Conservation (phyloP, 495 filamentous ascomycete species). For the Clavariopsis aquatica region DNA sequence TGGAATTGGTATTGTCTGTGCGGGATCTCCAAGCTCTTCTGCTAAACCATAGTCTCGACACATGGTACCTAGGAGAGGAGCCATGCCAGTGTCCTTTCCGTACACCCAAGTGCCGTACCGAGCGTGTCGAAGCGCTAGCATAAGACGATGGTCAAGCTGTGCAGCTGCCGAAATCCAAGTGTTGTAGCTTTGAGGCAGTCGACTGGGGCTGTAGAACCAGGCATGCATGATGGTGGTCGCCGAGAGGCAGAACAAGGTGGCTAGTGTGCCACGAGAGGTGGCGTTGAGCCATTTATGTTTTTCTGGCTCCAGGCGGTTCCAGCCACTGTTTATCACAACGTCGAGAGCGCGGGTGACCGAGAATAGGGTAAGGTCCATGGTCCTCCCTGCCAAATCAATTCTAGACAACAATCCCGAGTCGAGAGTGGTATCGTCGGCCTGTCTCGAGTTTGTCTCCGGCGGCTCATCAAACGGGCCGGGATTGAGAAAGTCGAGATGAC, state of each 20-base stretch:
- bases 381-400: constrained; percentile 62
- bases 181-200: constrained; percentile 73
- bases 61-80: constrained; percentile 69
- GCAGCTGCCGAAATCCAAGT: constrained; percentile 84
- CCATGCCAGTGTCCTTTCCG: constrained; percentile 76
- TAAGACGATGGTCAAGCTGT: constrained; percentile 74
- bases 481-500: constrained; percentile 10
- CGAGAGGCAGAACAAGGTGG: constrained; percentile 73
- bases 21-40: constrained; percentile 73
- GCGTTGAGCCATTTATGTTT: constrained; percentile 22
- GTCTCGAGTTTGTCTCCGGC: constrained; percentile 5
- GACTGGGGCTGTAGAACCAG: constrained; percentile 75
- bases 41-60: constrained; percentile 73
- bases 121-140: constrained; percentile 70
- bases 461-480: constrained; percentile 28
- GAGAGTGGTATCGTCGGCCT: constrained; percentile 6
- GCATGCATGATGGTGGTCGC: constrained; percentile 87
- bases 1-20: constrained; percentile 70
- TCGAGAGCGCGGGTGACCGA: constrained; percentile 74
- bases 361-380: constrained; percentile 85
- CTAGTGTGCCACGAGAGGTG: constrained; percentile 60
- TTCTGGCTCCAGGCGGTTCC: constrained; percentile 49
- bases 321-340: constrained; percentile 65
- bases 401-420: constrained; percentile 4
- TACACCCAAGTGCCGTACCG: constrained; percentile 55